These are phyloP conservation scores for Eremothecium gossypii DNA, from an alignment of 1,139 yeast species.

Conservation along the genomic window DNA sequence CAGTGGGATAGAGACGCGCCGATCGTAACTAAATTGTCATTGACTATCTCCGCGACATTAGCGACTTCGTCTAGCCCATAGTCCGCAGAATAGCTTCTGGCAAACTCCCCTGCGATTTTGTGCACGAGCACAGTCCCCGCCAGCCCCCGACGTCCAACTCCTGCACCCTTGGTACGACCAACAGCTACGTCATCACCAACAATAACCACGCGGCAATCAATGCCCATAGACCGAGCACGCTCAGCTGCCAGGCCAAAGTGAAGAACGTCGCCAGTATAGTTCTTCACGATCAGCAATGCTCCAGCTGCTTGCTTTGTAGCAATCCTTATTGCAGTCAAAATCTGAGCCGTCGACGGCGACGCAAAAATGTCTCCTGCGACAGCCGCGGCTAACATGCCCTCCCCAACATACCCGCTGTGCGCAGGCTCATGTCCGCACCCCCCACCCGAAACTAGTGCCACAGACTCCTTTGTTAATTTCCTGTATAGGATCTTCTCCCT, in stretches of 20 bases:
- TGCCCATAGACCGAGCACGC: constrained; percentile 70
- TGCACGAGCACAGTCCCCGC: constrained; percentile 88
- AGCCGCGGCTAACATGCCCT: constrained; percentile 74
- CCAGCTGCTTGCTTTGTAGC: constrained; percentile 45
- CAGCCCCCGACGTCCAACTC: constrained; percentile 88
- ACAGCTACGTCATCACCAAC: constrained; percentile 93
- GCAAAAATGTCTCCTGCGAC: constrained; percentile 87
- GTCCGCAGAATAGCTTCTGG: constrained; percentile 37
- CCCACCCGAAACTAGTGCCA: constrained; percentile 78
- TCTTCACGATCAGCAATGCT: constrained; percentile 69
- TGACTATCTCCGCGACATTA: constrained; percentile 51
- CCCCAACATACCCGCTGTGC: constrained; percentile 85
- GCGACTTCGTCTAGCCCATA: constrained; percentile 44
- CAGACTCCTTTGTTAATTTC: constrained; percentile 36
- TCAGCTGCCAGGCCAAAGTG: constrained; percentile 91
- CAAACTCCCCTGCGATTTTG: constrained; percentile 73
- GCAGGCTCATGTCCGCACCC: constrained; percentile 96
- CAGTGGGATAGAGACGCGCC: constrained; percentile 89
- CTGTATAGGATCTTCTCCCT: constrained; percentile 60
- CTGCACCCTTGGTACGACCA: constrained; percentile 73
- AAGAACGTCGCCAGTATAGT: constrained; percentile 87
- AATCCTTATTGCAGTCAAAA: constrained; percentile 51
- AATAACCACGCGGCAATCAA: constrained; percentile 58
- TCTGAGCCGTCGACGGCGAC: constrained; percentile 84
- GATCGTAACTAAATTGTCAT: constrained; percentile 64